These are phyloP conservation scores for Xylariaceae sp. DNA, from an alignment of 2,329 filamentous ascomycete genomes.

Conservation along the genomic window DNA sequence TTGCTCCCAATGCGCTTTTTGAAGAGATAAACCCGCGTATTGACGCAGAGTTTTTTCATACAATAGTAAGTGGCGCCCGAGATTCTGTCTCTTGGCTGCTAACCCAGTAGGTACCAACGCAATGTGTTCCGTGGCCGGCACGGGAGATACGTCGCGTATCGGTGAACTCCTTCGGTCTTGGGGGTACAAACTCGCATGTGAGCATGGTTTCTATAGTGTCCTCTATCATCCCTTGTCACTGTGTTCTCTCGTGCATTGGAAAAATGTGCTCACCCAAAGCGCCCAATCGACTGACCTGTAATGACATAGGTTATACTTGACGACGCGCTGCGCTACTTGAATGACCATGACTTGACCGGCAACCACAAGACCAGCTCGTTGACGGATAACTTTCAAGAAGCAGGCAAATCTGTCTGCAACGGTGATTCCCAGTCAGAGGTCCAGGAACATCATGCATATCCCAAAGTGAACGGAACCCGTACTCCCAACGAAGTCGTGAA, in stretches of 20 bases:
- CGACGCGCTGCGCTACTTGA: slow-evolving; percentile 9
- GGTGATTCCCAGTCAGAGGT: background rate
- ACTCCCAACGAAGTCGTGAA: background rate
- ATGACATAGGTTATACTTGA: no score
- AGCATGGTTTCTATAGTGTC: no score
- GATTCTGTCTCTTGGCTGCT: background rate
- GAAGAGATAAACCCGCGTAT: slow-evolving; percentile 17
- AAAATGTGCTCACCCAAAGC: no score
- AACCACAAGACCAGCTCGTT: slow-evolving; percentile 1
- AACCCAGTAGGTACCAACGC: slow-evolving; percentile 7
- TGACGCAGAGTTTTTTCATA: slow-evolving; percentile 9
- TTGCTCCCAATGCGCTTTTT: slow-evolving; percentile 24
- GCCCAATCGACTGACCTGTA: no score
- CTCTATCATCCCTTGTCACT: no score
- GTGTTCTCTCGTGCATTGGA: no score
- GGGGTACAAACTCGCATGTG: slow-evolving; percentile 13
- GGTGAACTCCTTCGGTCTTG: slow-evolving; percentile 18
- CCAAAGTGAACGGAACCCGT: background rate
- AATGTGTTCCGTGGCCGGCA: slow-evolving; percentile 24
- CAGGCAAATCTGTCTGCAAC: no score
- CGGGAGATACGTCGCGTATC: slow-evolving; percentile 29
- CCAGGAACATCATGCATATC: no score
- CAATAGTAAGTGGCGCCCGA: background rate
- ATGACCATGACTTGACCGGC: background rate
- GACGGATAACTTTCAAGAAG: no score